These are phyloP conservation scores for Podospora pseudoanserina DNA, from an alignment of 495 filamentous ascomycete genomes.

Conservation along the genomic window DNA sequence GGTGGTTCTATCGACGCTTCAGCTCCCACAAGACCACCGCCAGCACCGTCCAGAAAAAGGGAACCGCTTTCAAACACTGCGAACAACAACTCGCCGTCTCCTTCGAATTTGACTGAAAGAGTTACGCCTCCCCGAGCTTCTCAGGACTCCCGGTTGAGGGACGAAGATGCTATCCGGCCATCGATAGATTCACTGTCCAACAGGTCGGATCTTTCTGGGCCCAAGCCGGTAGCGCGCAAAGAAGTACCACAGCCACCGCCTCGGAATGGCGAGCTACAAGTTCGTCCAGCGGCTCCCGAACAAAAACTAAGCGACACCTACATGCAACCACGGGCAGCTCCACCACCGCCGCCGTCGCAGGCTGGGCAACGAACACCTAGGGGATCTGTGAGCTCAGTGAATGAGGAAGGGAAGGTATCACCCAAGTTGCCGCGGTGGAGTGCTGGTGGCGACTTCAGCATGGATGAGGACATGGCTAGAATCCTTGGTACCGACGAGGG, in stretches of 20 bases:
- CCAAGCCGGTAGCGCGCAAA: slow-evolving; percentile 44
- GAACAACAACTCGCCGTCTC: slow-evolving; percentile 32
- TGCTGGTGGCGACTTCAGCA: slow-evolving; percentile 70
- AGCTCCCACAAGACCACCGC: slow-evolving; percentile 24
- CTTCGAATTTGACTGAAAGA: slow-evolving; percentile 35
- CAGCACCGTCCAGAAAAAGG: slow-evolving; percentile 28
- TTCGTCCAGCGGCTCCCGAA: slow-evolving; percentile 36
- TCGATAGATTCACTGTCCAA: slow-evolving; percentile 40
- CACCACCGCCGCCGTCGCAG: slow-evolving; percentile 47
- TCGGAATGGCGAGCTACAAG: slow-evolving; percentile 36
- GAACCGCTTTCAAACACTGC: slow-evolving; percentile 23
- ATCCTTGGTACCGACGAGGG: slow-evolving; percentile 69
- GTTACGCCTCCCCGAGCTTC: slow-evolving; percentile 45
- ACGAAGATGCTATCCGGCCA: slow-evolving; percentile 42
- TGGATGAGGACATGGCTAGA: slow-evolving; percentile 88
- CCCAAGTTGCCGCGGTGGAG: slow-evolving; percentile 71
- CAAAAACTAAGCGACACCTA: slow-evolving; percentile 54
- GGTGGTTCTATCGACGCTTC: slow-evolving; percentile 30
- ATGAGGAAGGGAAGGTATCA: slow-evolving; percentile 59
- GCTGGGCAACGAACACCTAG: slow-evolving; percentile 42
- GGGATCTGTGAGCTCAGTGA: slow-evolving; percentile 52
- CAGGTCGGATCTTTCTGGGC: slow-evolving; percentile 24
- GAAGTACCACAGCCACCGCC: slow-evolving; percentile 39
- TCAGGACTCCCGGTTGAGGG: slow-evolving; percentile 45
- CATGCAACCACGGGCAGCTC: slow-evolving; percentile 60